Evolutionary conservation across 257 asterid species (phyloP).

Genomic region (Nicotiana obtusifolia): DNA sequence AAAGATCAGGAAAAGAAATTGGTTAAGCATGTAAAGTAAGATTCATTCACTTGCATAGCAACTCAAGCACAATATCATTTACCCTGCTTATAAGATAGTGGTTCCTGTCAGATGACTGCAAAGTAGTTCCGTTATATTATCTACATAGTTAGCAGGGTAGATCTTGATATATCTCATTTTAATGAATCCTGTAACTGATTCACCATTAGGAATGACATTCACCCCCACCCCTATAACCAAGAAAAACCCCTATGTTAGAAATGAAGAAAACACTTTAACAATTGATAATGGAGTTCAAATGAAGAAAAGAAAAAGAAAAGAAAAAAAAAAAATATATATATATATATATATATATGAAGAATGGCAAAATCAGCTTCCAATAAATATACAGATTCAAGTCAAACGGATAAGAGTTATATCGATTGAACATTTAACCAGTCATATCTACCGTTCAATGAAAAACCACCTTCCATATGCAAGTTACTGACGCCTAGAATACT

Average conservation of each 20-base stretch:
- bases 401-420: too few relatives aligned
- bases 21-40: background rate
- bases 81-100: background rate
- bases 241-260: background rate
- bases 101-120: background rate
- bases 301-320: too few relatives aligned
- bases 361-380: too few relatives aligned
- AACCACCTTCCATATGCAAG: too few relatives aligned
- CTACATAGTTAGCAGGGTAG: background rate
- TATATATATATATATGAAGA: too few relatives aligned
- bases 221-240: constrained; percentile 2
- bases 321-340: too few relatives aligned
- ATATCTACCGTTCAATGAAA: too few relatives aligned
- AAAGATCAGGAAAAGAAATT: background rate
- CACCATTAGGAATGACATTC: background rate
- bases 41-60: background rate
- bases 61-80: background rate
- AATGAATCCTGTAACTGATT: background rate
- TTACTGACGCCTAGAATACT: too few relatives aligned
- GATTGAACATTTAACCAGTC: too few relatives aligned
- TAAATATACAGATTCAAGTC: too few relatives aligned
- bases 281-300: too few relatives aligned
- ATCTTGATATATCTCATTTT: background rate
- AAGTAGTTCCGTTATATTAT: background rate
- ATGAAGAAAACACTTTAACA: too few relatives aligned